Evolutionary conservation across 1,284 basidiomycete species (phyloP).

Genomic region (Cutaneotrichosporon mucoides): DNA sequence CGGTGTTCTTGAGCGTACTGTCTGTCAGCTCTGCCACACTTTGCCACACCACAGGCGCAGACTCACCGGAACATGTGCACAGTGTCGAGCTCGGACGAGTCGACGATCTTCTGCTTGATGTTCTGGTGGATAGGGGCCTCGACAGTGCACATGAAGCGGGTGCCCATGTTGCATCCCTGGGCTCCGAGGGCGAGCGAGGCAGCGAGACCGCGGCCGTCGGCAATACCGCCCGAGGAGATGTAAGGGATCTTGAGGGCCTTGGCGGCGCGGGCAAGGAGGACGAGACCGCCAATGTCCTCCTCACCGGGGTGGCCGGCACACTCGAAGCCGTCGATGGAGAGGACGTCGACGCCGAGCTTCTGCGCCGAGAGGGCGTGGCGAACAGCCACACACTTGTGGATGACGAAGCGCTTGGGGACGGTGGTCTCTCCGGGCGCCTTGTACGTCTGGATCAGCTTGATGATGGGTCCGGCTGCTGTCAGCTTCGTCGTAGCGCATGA

Average conservation of each 20-base stretch:
- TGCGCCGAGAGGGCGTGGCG: conserved; percentile 77
- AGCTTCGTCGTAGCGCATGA: conserved; percentile 45
- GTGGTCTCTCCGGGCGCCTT: conserved; percentile 13
- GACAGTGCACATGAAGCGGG: conserved; percentile 47
- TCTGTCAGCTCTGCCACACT: too few relatives aligned
- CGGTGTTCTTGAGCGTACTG: conserved; percentile 71
- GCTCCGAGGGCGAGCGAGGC: conserved; percentile 80
- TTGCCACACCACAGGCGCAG: too few relatives aligned
- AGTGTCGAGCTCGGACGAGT: conserved; percentile 70
- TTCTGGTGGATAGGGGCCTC: conserved; percentile 77
- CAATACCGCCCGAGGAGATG: conserved; percentile 83
- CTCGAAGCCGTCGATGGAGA: conserved; percentile 87
- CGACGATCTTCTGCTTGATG: conserved; percentile 85
- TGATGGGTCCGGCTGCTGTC: conserved; percentile 59
- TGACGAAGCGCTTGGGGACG: conserved; percentile 60
- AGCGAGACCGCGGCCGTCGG: conserved; percentile 75
- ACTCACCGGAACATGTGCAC: conserved; percentile 76
- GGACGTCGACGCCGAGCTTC: conserved; percentile 72
- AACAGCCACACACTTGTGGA: conserved; percentile 89
- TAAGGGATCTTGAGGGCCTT: conserved; percentile 80
- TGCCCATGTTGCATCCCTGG: conserved; percentile 75
- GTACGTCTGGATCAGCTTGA: conserved; percentile 70
- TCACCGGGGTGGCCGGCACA: conserved; percentile 94
- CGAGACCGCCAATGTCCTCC: conserved; percentile 87
- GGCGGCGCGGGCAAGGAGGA: conserved; percentile 80